phyloP scores from a whole-genome alignment of 176 grass and related monocot genomes.

The Chloris gayana region DNA sequence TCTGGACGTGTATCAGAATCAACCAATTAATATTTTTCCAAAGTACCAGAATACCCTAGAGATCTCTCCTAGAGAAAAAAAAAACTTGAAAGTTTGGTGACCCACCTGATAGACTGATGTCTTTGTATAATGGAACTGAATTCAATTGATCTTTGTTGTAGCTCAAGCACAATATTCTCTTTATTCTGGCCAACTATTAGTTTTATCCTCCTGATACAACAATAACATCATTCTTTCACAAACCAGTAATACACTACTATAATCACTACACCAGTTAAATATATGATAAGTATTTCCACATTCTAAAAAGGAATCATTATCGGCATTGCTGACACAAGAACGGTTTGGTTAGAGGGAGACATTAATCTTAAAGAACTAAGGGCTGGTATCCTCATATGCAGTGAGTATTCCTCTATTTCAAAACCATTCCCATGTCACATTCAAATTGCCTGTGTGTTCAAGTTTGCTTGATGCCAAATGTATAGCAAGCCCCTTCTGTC shows the following conservation, averaged over 20 bases:
- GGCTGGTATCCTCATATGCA: not conserved
- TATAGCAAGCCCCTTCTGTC: not conserved
- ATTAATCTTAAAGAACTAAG: not conserved
- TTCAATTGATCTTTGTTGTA: constrained; percentile 99
- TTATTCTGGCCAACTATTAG: constrained; percentile 78
- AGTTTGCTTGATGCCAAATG: not conserved
- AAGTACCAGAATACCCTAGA: constrained; percentile 5
- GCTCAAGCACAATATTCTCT: constrained; percentile 81
- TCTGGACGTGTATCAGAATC: constrained; percentile 54
- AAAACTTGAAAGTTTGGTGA: constrained; percentile 20
- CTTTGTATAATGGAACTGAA: constrained; percentile 93
- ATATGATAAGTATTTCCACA: constrained; percentile 13
- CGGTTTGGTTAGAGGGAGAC: not conserved
- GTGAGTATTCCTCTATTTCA: not conserved
- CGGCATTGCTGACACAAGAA: constrained; percentile 3
- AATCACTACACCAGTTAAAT: constrained; percentile 12
- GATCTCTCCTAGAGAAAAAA: not conserved
- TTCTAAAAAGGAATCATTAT: not conserved
- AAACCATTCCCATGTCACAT: not conserved
- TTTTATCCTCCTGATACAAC: constrained; percentile 73
- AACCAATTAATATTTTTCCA: constrained; percentile 20
- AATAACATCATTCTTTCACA: constrained; percentile 31
- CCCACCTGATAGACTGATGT: constrained; percentile 87
- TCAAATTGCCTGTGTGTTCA: not conserved
- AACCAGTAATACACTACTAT: constrained; percentile 16